These are phyloP conservation scores for Paragyromitra xinjiangensis DNA, from an alignment of 495 filamentous ascomycete genomes.

Conservation along the genomic window DNA sequence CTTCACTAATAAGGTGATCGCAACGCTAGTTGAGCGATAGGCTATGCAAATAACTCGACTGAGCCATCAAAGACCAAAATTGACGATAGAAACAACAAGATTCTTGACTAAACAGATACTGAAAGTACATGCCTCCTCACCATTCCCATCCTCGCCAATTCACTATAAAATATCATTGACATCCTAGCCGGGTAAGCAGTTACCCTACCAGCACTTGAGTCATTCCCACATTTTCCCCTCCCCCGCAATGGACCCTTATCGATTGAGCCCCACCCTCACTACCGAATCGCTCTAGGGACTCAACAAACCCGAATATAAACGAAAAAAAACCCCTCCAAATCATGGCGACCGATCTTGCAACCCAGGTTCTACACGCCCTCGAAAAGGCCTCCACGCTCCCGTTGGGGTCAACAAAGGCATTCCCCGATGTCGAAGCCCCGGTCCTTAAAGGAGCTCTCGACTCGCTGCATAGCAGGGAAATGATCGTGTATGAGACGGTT, in stretches of 20 bases:
- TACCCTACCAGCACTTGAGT: constrained; percentile 42
- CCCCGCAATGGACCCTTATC: constrained; percentile 44
- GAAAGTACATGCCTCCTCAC: not conserved
- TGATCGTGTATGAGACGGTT: constrained; percentile 84
- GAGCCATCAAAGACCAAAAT: no score
- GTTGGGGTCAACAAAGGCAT: constrained; percentile 76
- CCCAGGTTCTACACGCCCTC: constrained; percentile 72
- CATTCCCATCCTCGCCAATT: not conserved
- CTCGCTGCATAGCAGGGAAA: constrained; percentile 79
- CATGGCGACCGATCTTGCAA: constrained; percentile 72
- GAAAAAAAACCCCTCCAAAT: constrained; percentile 18
- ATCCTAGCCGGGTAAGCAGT: constrained; percentile 31
- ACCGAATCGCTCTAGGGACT: constrained; percentile 8
- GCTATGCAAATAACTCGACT: no score
- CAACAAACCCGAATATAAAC: not conserved
- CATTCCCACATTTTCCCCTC: constrained; percentile 38
- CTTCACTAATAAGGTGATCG: no score
- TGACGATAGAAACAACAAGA: no score
- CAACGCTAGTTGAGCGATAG: no score
- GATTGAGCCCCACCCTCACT: constrained; percentile 33
- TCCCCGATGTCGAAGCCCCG: constrained; percentile 74
- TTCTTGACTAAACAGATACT: no score
- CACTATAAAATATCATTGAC: constrained; percentile 32
- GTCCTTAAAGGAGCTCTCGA: constrained; percentile 87
- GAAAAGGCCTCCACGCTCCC: constrained; percentile 67